Conservation (phyloP, 345 rosid genomes). For the Microcos paniculata region DNA sequence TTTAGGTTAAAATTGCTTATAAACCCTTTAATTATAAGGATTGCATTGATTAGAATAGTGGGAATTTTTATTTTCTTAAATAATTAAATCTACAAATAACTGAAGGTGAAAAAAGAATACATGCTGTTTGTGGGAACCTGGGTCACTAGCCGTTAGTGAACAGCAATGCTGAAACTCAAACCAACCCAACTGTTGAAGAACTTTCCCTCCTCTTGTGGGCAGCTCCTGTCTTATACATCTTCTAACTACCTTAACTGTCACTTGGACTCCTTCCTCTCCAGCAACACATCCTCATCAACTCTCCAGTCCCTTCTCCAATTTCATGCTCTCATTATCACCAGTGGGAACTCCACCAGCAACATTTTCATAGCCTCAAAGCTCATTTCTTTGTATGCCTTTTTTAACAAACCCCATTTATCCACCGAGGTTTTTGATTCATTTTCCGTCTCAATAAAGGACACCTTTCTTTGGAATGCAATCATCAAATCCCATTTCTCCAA, state of each 20-base stretch:
- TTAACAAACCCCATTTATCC: conserved; percentile 33
- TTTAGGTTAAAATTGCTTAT: too few relatives aligned
- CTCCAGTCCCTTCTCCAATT: conserved; percentile 38
- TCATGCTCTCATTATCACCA: conserved; percentile 48
- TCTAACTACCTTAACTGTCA: conserved; percentile 38
- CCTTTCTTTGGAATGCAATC: conserved; percentile 71
- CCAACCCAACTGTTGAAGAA: conserved; percentile 13
- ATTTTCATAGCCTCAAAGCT: conserved; percentile 61
- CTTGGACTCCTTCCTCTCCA: conserved; percentile 31
- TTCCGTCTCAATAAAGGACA: conserved; percentile 31
- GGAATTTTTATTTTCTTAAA: too few relatives aligned
- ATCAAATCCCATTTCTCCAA: conserved; percentile 65
- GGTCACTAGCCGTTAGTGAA: not conserved
- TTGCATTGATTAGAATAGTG: too few relatives aligned
- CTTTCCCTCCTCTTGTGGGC: conserved; percentile 6
- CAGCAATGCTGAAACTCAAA: conserved; percentile 19
- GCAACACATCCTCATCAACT: conserved; percentile 17
- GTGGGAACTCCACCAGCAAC: conserved; percentile 53
- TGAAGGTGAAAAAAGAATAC: too few relatives aligned
- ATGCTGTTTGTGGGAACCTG: not conserved
- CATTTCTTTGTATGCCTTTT: conserved; percentile 49
- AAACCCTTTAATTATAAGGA: too few relatives aligned
- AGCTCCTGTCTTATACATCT: conserved; percentile 22
- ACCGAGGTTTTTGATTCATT: conserved; percentile 39
- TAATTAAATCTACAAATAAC: too few relatives aligned